Conservation (phyloP, 441 rosid genomes). For the Mallotus repandus region DNA sequence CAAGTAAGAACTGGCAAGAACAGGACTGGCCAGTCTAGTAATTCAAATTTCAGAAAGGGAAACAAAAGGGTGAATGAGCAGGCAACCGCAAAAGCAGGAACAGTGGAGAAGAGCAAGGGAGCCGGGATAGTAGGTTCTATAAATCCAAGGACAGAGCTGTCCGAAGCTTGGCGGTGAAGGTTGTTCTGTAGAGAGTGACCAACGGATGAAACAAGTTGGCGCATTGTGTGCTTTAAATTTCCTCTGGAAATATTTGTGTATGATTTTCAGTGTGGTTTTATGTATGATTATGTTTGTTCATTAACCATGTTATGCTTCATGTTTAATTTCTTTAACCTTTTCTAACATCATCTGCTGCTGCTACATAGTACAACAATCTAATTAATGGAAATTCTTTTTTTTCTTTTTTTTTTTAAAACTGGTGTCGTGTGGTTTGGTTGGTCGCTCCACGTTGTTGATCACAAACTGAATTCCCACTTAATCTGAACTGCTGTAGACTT, state of each 20-base stretch:
- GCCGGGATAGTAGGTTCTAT: constrained; percentile 41
- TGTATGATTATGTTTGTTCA: constrained; percentile 25
- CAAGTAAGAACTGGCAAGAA: constrained; percentile 22
- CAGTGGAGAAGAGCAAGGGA: constrained; percentile 47
- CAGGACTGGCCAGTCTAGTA: constrained; percentile 28
- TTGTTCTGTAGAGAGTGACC: constrained; percentile 11
- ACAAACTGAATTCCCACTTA: no score
- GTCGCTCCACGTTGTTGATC: no score
- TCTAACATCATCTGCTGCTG: constrained; percentile 21
- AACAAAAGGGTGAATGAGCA: constrained; percentile 34
- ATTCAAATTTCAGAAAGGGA: constrained; percentile 32
- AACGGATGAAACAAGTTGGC: constrained; percentile 32
- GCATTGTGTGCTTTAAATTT: constrained; percentile 23
- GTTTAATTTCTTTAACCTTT: constrained; percentile 20
- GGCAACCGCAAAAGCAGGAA: constrained; percentile 22
- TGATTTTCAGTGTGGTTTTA: constrained; percentile 24
- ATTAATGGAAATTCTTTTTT: constrained; percentile 6
- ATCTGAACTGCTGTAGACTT: no score
- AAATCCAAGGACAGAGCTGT: constrained; percentile 57
- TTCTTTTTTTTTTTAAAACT: no score
- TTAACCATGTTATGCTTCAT: constrained; percentile 10
- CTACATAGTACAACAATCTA: constrained; percentile 18
- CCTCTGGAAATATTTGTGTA: constrained; percentile 27
- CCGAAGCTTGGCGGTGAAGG: constrained; percentile 77
- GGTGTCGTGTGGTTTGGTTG: no score